Percentiles rank a stretch among this genome's conserved stretches.
phyloP scores from a whole-genome alignment of 345 rosid genomes.

The Euphorbia pulcherrima region DNA sequence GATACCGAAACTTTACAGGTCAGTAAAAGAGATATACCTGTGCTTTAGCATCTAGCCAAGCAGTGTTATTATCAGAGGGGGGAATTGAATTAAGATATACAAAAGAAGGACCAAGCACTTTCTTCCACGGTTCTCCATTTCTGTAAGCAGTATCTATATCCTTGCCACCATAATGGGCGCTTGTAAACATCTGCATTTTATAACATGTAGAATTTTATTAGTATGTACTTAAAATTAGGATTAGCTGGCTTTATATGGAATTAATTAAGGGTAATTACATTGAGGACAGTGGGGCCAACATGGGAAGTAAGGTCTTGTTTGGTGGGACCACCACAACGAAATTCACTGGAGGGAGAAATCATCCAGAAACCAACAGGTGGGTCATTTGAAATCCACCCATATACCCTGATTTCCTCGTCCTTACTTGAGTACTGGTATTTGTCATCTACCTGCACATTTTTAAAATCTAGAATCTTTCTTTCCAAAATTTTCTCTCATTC shows the following conservation, averaged over 20 bases:
- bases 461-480: too few relatives aligned
- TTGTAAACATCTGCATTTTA: constrained; percentile 26
- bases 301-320: constrained; percentile 24
- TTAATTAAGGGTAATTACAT: not conserved
- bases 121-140: constrained; percentile 33
- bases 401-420: constrained; percentile 10
- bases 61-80: not conserved
- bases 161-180: constrained; percentile 25
- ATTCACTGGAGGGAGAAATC: constrained; percentile 20
- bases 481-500: too few relatives aligned
- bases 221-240: too few relatives aligned
- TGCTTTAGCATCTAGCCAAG: constrained; percentile 25
- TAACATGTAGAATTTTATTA: too few relatives aligned
- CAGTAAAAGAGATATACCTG: constrained; percentile 6
- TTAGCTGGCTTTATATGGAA: too few relatives aligned
- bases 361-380: constrained; percentile 19
- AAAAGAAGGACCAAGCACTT: constrained; percentile 28
- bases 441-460: constrained; percentile 22
- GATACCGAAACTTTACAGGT: too few relatives aligned
- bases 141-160: constrained; percentile 22
- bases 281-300: constrained; percentile 21
- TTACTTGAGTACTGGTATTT: constrained; percentile 25
- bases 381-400: constrained; percentile 22
- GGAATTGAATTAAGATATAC: constrained; percentile 55
- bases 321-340: constrained; percentile 13